Base-by-base conservation (phyloP, 2,329 filamentous ascomycete genomes). In the Neofusicoccum umdonicola region DNA sequence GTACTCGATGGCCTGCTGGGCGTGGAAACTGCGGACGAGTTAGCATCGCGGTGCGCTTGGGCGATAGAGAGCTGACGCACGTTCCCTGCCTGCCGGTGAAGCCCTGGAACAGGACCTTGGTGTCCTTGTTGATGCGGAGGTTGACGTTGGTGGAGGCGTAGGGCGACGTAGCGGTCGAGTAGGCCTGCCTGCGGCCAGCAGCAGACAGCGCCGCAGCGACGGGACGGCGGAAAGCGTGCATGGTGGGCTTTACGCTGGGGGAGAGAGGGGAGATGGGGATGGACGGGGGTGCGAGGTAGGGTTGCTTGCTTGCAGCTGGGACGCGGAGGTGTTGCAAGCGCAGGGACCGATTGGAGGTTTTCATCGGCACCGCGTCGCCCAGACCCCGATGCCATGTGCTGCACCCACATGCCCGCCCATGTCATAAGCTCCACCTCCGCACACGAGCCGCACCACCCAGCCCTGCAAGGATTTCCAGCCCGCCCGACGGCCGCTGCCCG, bases 81-180 rank as follows among this genome's bases (percentile, higher is more conserved):
- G 90, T 94, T 90, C 92, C 92, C 86, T 96, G 93, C 85, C 92
- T 95, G 79, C 94, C 94, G 65, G 94, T 98, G 81, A 98, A 98
- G 71, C 95, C 95, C 84, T 99, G 95, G 85, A 88, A 98, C 75
- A 98, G 84, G 71, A 99, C 92, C 84, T 95, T 96, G 73, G 95
- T 99, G 71, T 97, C 89, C 78, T 84, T 78, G 81, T 93, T 97
- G 84, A 98, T 93, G 82, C 92, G 90, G 75, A 98, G 87, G 85
- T 98, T 98, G 75, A 76, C 74, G 71, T 77, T 75, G 27, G 77
- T 79, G 67, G 75, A 72, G 63, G 74, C 70, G 63, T 79, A 78
- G 67, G 87, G 87, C 70, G 88, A 86, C 37, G 37, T 67, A 85
- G 84, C 70, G 61, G 90, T 89, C 77, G 90, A 89, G 84, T 96